Evolutionary conservation across 2,329 filamentous ascomycete species (phyloP).

Genomic region (Shiraia sp.): DNA sequence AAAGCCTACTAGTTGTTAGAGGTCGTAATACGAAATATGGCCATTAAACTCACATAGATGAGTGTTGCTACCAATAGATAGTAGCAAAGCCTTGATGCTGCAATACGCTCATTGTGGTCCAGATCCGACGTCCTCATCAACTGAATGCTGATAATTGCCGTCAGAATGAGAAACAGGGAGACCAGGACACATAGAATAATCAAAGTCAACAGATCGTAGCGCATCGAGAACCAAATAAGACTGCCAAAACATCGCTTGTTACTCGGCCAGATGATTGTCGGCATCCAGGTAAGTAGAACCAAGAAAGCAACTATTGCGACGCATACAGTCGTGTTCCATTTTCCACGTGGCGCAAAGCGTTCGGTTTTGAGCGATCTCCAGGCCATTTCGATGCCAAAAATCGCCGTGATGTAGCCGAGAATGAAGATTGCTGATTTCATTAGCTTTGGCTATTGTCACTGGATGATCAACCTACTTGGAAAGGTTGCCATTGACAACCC

Average conservation of each 20-base stretch:
- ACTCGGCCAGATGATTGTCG: constrained; percentile 60
- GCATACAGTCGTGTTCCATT: constrained; percentile 64
- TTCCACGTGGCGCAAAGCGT: constrained; percentile 62
- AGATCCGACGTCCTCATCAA: constrained; percentile 60
- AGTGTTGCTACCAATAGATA: constrained; percentile 62
- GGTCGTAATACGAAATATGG: background rate
- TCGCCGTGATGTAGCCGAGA: constrained; percentile 66
- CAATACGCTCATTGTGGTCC: constrained; percentile 62
- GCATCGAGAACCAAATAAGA: constrained; percentile 68
- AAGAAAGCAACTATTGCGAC: constrained; percentile 56
- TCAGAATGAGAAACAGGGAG: constrained; percentile 55
- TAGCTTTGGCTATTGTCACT: constrained; percentile 9
- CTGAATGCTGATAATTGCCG: constrained; percentile 60
- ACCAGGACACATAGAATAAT: constrained; percentile 57
- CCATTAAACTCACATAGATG: constrained; percentile 57
- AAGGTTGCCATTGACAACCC: constrained; percentile 43
- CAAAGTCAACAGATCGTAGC: constrained; percentile 63
- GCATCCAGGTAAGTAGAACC: constrained; percentile 60
- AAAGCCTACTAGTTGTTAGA: constrained; percentile 49
- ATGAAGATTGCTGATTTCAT: constrained; percentile 63
- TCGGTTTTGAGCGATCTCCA: constrained; percentile 58
- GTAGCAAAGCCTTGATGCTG: constrained; percentile 71
- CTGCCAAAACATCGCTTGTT: constrained; percentile 68
- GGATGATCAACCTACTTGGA: constrained; percentile 36
- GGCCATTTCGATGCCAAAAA: constrained; percentile 67